Evolutionary conservation across 257 asterid species (phyloP).

Genomic region (Solanum chmielewskii): DNA sequence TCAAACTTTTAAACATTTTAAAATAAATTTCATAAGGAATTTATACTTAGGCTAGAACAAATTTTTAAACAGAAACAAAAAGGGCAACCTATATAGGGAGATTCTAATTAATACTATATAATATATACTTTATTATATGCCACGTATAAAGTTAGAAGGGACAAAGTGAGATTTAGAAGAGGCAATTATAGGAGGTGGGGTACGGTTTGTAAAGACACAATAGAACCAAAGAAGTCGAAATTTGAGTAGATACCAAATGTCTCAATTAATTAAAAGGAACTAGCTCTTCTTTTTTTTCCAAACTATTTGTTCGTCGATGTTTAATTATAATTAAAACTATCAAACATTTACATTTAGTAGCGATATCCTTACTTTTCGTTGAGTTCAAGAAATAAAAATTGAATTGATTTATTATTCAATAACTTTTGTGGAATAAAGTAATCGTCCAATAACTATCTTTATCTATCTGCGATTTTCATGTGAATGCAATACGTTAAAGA

Average conservation of each 20-base stretch:
- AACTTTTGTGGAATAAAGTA: background rate
- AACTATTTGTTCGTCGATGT: background rate
- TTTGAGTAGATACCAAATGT: slow-evolving; percentile 17
- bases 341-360: background rate
- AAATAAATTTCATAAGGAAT: background rate
- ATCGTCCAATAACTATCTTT: background rate
- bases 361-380: background rate
- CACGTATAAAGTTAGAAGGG: background rate
- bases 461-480: background rate
- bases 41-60: background rate
- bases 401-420: background rate
- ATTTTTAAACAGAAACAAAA: background rate
- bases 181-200: background rate
- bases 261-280: slow-evolving; percentile 1
- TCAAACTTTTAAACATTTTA: background rate
- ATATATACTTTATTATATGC: background rate
- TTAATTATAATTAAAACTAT: background rate
- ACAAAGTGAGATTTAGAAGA: background rate
- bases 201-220: background rate
- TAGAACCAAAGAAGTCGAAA: background rate
- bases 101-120: background rate
- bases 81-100: background rate
- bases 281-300: background rate
- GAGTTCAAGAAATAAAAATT: background rate
- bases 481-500: background rate